These are phyloP conservation scores for Insectozyma bohioensis DNA, from an alignment of 1,139 yeast species.

Conservation along the genomic window DNA sequence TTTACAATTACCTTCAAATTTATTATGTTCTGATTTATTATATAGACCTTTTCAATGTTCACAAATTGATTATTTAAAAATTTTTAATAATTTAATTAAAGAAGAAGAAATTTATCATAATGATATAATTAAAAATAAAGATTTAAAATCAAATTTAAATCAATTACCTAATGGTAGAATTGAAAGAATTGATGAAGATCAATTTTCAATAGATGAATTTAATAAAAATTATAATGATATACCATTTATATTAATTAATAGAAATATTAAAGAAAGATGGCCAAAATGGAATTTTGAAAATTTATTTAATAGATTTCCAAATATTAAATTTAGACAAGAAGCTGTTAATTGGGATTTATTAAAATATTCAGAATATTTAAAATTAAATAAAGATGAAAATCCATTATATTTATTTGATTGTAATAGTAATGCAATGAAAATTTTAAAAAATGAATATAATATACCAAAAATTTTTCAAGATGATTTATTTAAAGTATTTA, in stretches of 20 bases:
- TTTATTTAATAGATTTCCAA: slow-evolving; percentile 54
- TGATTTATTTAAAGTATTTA: slow-evolving; percentile 50
- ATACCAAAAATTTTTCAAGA: slow-evolving; percentile 53
- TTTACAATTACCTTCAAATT: slow-evolving; percentile 35
- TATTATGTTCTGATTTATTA: slow-evolving; percentile 55
- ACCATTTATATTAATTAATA: slow-evolving; percentile 67
- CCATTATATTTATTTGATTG: slow-evolving; percentile 88
- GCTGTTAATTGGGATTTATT: slow-evolving; percentile 76
- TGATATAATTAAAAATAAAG: slow-evolving; percentile 21
- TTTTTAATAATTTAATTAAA: slow-evolving; percentile 47
- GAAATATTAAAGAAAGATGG: slow-evolving; percentile 49
- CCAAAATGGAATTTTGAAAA: slow-evolving; percentile 63
- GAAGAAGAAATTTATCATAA: slow-evolving; percentile 43
- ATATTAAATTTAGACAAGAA: slow-evolving; percentile 74
- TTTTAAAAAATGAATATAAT: slow-evolving; percentile 52
- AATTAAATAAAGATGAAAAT: slow-evolving; percentile 67
- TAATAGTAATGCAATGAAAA: slow-evolving; percentile 60
- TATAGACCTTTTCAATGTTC: slow-evolving; percentile 82
- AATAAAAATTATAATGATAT: slow-evolving; percentile 43
- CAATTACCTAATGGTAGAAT: slow-evolving; percentile 38
- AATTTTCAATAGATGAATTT: slow-evolving; percentile 46
- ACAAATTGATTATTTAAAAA: slow-evolving; percentile 55
- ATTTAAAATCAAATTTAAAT: slow-evolving; percentile 18
- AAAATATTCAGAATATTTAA: slow-evolving; percentile 61
- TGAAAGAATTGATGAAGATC: slow-evolving; percentile 44